Evolutionary conservation across 768 basidiomycete genomes (phyloP).

Genomic region (Suillus variegatus): DNA sequence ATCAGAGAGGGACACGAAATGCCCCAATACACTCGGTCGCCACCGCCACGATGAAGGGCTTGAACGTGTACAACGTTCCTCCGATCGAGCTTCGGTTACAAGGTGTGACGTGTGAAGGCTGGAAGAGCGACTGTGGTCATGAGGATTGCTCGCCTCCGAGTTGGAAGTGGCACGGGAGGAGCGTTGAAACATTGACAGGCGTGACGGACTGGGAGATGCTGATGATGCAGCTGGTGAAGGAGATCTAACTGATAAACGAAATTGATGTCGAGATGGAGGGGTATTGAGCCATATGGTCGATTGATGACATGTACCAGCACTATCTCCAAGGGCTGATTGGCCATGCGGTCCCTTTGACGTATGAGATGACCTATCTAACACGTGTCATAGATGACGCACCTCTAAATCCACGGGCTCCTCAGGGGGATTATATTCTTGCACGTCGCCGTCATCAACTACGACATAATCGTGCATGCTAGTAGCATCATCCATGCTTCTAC

Average conservation of each 20-base stretch:
- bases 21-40: slow-evolving; percentile 67
- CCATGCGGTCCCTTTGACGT: slow-evolving; percentile 24
- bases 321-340: slow-evolving; percentile 21
- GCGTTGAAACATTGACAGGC: slow-evolving; percentile 46
- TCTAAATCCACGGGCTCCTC: slow-evolving; percentile 16
- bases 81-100: slow-evolving; percentile 12
- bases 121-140: slow-evolving; percentile 48
- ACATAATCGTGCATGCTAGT: slow-evolving; percentile 43
- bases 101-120: slow-evolving; percentile 49
- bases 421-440: slow-evolving; percentile 24
- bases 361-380: slow-evolving; percentile 22
- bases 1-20: slow-evolving; percentile 55
- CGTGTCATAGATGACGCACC: slow-evolving; percentile 30
- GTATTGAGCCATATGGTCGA: slow-evolving; percentile 37
- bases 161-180: slow-evolving; percentile 28
- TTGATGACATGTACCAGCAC: slow-evolving; percentile 31
- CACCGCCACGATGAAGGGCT: slow-evolving; percentile 44
- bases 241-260: slow-evolving; percentile 44
- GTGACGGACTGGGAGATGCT: slow-evolving; percentile 37
- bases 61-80: slow-evolving; percentile 15
- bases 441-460: slow-evolving; percentile 37
- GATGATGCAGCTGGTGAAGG: slow-evolving; percentile 42
- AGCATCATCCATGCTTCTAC: slow-evolving; percentile 32
- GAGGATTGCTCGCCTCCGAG: slow-evolving; percentile 27
- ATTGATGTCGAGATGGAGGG: slow-evolving; percentile 41